Conservation (phyloP, 192 early-diverging fungal species). For the Diversispora eburnea region DNA sequence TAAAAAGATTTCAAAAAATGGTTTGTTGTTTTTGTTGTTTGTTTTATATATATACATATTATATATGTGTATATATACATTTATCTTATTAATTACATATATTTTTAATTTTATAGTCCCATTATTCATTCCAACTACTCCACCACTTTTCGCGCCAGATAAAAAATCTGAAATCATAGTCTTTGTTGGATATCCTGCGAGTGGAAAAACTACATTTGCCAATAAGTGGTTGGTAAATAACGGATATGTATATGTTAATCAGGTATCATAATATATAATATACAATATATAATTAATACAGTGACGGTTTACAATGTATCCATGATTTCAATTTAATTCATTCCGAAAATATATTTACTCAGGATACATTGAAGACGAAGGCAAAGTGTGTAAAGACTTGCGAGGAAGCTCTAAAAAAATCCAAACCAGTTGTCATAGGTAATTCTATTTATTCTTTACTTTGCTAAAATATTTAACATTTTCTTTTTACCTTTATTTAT, state of each 20-base stretch:
- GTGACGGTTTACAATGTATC: too few relatives aligned
- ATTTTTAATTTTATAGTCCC: constrained; percentile 28
- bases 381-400: constrained; percentile 69
- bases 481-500: neutral
- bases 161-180: constrained; percentile 60
- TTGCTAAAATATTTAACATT: neutral
- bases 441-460: constrained; percentile 22
- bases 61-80: neutral
- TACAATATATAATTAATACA: too few relatives aligned
- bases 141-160: constrained; percentile 31
- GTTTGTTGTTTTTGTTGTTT: constrained; percentile 19
- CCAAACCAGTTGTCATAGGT: constrained; percentile 70
- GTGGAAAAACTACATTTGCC: constrained; percentile 79
- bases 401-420: constrained; percentile 46
- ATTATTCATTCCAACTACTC: constrained; percentile 36
- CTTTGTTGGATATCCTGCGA: constrained; percentile 78
- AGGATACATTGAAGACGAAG: constrained; percentile 75
- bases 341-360: constrained; percentile 20
- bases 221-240: constrained; percentile 55
- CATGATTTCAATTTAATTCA: neutral
- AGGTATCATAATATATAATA: constrained; percentile 25
- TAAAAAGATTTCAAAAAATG: constrained; percentile 33
- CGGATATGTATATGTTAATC: constrained; percentile 72
- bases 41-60: neutral
- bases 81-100: neutral